phyloP scores from a whole-genome alignment of 148 eudicot species.

The Rhododendron ferrugineum region DNA sequence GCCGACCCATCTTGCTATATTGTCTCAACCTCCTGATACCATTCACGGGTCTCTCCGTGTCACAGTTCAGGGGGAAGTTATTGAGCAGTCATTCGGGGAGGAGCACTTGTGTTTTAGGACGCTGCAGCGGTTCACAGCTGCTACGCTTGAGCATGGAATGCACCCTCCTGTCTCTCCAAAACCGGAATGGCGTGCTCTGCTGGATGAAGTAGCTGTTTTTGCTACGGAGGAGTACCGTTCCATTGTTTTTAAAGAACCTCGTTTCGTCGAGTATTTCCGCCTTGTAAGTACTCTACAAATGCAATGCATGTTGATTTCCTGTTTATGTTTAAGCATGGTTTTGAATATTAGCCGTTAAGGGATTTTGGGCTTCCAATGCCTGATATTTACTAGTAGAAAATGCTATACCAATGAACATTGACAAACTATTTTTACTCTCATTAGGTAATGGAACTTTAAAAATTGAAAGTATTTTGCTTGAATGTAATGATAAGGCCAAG shows the following conservation, averaged over 20 bases:
- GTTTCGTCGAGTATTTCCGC: conserved; percentile 97
- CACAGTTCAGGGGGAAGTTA: conserved; percentile 97
- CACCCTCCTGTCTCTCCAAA: conserved; percentile 85
- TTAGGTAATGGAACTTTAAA: neutral
- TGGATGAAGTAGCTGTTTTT: conserved; percentile 79
- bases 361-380: neutral
- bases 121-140: conserved; percentile 89
- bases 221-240: conserved; percentile 89
- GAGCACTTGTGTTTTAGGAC: conserved; percentile 97
- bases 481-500: neutral
- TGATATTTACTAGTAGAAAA: neutral
- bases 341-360: neutral
- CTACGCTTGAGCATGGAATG: conserved; percentile 99
- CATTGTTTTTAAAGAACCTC: conserved; percentile 84
- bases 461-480: neutral
- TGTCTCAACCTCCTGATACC: conserved; percentile 97
- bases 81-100: conserved; percentile 96
- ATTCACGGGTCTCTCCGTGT: conserved; percentile 90
- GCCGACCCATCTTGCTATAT: conserved; percentile 94
- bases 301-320: neutral
- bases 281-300: conserved; percentile 44
- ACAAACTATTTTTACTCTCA: neutral
- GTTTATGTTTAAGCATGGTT: neutral
- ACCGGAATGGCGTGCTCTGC: conserved; percentile 91
- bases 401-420: neutral